phyloP scores from a whole-genome alignment of 148 eudicot species.

The Dianthus caryophyllus region DNA sequence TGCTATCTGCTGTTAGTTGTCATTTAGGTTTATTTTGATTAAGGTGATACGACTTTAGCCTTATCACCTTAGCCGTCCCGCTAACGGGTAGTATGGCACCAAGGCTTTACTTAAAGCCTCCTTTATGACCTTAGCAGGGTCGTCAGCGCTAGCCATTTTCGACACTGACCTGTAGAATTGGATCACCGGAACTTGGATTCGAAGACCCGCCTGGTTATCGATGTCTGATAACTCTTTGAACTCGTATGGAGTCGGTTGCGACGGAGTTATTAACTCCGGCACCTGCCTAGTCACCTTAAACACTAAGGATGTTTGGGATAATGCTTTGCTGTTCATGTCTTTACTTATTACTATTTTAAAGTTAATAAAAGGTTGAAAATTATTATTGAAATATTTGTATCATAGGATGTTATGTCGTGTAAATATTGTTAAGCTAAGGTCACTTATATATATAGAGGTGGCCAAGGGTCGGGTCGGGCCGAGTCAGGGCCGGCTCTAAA shows the following conservation, averaged over 20 bases:
- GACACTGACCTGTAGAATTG: constrained; percentile 27
- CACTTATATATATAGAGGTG: too few species aligned
- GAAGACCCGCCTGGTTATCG: constrained; percentile 37
- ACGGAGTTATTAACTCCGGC: constrained; percentile 30
- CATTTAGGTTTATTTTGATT: too few species aligned
- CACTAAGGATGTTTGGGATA: constrained; percentile 23
- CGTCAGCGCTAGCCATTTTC: constrained; percentile 14
- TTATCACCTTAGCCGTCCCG: constrained; percentile 35
- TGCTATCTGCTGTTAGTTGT: too few species aligned
- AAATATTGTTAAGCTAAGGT: too few species aligned
- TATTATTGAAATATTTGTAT: too few species aligned
- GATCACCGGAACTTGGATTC: constrained; percentile 31
- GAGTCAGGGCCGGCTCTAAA: too few species aligned
- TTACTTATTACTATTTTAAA: too few species aligned
- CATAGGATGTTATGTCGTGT: too few species aligned
- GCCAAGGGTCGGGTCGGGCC: too few species aligned
- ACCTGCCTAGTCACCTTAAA: constrained; percentile 28
- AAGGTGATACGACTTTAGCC: too few species aligned
- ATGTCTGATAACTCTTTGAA: constrained; percentile 35
- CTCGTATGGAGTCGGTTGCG: constrained; percentile 31
- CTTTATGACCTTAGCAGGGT: constrained; percentile 33
- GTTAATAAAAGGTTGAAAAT: too few species aligned
- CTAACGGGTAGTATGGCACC: constrained; percentile 36
- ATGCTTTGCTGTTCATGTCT: too few species aligned
- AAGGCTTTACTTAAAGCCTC: constrained; percentile 34